Base-by-base conservation (phyloP, 352 stramenopile genomes). In the Globisporangium sylvaticum region DNA sequence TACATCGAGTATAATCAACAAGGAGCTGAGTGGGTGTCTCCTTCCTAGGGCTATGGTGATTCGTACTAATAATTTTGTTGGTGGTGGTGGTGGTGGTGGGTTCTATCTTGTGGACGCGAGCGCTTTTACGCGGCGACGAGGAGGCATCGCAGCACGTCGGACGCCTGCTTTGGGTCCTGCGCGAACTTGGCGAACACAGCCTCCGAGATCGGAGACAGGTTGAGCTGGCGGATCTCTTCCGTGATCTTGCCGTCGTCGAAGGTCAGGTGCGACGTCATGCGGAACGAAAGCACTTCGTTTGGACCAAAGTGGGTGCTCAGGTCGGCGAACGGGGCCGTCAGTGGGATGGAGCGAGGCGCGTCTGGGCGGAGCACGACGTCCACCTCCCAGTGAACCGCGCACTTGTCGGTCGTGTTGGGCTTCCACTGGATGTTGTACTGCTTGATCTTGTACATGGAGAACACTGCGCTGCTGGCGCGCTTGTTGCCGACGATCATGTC, bases 381-480 rank as follows among this genome's bases (percentile, higher is more conserved):
- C 15, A 95, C 70, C 34, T 92, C 81, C 80, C 81, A 94, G 67
- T 84, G 79, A 57, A 95, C 81, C 6, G 88, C 66, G 58, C 85
- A 92, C 68, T 92, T 92, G 67, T 93, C 80, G 34, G 75, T 83
- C 15, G 70, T 80, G 58, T 75, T 78, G 4, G 76, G 50, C 71
- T 92, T 91, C 87, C 87, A 94, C 72, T 93, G 80, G 29, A 93
- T 80, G 29, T 69, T 75, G 76, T 90, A 92, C 70, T 93, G 81
- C 75, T 89, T 90, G 71, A 95, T 89, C 74, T 93, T 86, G 69
- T 90, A 94, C 68, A 80, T 81, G 27, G 67, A 74, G 63, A 95
- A 95, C 27, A 95, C 84, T 18, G 72, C 75, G 53, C 74, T 68
- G 60, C 69, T 84, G 25, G 80, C 76, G 14, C 74, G 74, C 67